phyloP scores from a whole-genome alignment of 371 early-diverging fungal species.

The Mortierella sp. region DNA sequence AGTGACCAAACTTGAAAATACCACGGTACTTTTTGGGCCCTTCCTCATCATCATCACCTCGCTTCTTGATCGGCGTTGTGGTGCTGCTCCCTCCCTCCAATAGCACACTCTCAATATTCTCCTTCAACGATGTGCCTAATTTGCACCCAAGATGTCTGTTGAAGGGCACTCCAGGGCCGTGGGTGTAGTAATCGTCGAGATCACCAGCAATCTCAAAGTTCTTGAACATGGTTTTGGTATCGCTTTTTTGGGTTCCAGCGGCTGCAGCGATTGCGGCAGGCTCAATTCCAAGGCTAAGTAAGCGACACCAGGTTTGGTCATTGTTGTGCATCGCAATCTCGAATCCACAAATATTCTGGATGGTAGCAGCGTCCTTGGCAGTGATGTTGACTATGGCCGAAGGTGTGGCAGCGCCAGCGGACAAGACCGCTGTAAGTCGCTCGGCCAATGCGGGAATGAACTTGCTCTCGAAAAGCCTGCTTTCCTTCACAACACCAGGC shows the following conservation, averaged over 20 bases:
- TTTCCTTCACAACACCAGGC: conserved; percentile 16
- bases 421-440: neutral
- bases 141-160: conserved; percentile 46
- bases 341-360: conserved; percentile 38
- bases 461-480: neutral
- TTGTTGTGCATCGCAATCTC: conserved; percentile 40
- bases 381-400: conserved; percentile 29
- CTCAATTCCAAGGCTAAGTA: conserved; percentile 12
- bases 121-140: conserved; percentile 24
- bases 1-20: conserved; percentile 53
- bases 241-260: neutral
- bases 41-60: conserved; percentile 23
- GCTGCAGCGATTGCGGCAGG: no score
- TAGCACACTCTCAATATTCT: conserved; percentile 23
- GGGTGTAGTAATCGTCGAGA: conserved; percentile 40
- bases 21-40: conserved; percentile 5
- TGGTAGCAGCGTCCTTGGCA: conserved; percentile 23
- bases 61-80: neutral
- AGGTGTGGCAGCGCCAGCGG: neutral
- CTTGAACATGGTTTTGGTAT: conserved; percentile 13
- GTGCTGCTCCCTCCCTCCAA: conserved; percentile 7
- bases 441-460: conserved; percentile 30
- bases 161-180: conserved; percentile 48
- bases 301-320: conserved; percentile 46
- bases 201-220: conserved; percentile 36